Base-by-base conservation (phyloP, 306 rosid species). In the Sechiopsis laciniata region DNA sequence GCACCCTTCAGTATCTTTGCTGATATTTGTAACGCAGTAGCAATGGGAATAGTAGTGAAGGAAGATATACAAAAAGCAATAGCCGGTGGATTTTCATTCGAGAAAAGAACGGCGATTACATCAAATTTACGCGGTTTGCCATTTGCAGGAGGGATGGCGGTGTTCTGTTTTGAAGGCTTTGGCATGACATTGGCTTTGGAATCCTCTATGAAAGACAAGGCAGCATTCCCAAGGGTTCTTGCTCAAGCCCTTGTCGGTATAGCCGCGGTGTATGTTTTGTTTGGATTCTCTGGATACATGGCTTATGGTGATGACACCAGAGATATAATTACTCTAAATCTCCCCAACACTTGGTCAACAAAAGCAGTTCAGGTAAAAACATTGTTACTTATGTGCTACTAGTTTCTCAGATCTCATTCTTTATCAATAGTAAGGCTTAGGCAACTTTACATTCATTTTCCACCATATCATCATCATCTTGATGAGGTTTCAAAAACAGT, bases 1-100 rank as follows among this genome's bases (percentile, higher is more conserved):
- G 90, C 96, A 50, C 98, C 98, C 17, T 91, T 89, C 52, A 90
- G 91, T 86, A 84, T 89, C 71, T 90, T 89, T 83, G 97, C 98
- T n/a, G 89, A 85, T 64, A 69, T 83, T 50, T 90, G 97, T 83
- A 91, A 87, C 74, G 76, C 84, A 71, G 46, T 87, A 74, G 98
- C 98, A 6, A 90, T 90, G 89, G 92, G 77, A 72, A 82, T 94
- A 74, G 88, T 94, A 76, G 79, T 89, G 75, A 89, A 87, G 82
- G 92, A 87, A 77, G 97, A 90, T 72, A 75, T 89, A 80, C 84
- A 75, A 29, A 79, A 76, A 52, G 83, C 79, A 24, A 0, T 87
- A 0, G 71, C 46, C 19, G 87, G 77, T 17, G 87, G 77, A 54
- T 81, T 86, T 78, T 82, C 92, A 3, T 85, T 94, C 78, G 60